Percentiles rank a stretch among this genome's conserved stretches.
Evolutionary conservation across 2,329 filamentous ascomycete genomes (phyloP).

Genomic region (Ophiostoma perfectum): DNA sequence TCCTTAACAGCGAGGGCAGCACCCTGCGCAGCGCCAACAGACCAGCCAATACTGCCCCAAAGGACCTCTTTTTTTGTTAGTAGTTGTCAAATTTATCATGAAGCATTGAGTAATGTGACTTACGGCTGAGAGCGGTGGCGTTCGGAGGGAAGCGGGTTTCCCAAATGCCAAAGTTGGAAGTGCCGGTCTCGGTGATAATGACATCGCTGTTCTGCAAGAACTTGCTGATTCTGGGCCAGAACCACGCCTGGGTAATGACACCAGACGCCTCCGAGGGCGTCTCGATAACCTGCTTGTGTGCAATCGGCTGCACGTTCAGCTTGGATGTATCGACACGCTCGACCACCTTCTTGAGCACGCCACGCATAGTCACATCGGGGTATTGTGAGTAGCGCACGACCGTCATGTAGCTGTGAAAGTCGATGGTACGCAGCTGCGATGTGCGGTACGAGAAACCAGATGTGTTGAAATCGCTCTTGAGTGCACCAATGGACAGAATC

Average conservation of each 20-base stretch:
- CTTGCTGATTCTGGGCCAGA: conserved; percentile 27
- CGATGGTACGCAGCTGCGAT: conserved; percentile 70
- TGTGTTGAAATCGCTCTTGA: conserved; percentile 73
- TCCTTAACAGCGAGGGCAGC: conserved; percentile 64
- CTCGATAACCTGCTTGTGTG: conserved; percentile 45
- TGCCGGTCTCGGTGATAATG: conserved; percentile 81
- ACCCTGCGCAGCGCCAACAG: conserved; percentile 53
- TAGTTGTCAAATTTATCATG: neutral
- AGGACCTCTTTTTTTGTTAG: conserved; percentile 38
- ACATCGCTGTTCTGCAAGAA: conserved; percentile 56
- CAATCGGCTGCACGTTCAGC: conserved; percentile 51
- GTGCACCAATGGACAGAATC: conserved; percentile 62
- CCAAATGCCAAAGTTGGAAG: conserved; percentile 82
- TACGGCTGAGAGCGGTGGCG: conserved; percentile 55
- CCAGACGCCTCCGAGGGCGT: conserved; percentile 20
- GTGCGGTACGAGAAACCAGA: conserved; percentile 76
- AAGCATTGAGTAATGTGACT: conserved; percentile 32
- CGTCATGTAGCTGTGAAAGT: conserved; percentile 70
- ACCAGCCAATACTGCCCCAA: conserved; percentile 61
- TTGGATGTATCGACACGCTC: conserved; percentile 52
- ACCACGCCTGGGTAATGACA: conserved; percentile 26
- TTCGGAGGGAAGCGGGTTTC: conserved; percentile 71
- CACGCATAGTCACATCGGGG: conserved; percentile 69
- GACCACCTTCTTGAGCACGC: conserved; percentile 67
- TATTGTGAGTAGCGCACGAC: conserved; percentile 74